Evolutionary conservation across 352 stramenopile genomes (phyloP), one percentile per base, ranked within the genome.

Genomic region (Blastocystis sp.): DNA sequence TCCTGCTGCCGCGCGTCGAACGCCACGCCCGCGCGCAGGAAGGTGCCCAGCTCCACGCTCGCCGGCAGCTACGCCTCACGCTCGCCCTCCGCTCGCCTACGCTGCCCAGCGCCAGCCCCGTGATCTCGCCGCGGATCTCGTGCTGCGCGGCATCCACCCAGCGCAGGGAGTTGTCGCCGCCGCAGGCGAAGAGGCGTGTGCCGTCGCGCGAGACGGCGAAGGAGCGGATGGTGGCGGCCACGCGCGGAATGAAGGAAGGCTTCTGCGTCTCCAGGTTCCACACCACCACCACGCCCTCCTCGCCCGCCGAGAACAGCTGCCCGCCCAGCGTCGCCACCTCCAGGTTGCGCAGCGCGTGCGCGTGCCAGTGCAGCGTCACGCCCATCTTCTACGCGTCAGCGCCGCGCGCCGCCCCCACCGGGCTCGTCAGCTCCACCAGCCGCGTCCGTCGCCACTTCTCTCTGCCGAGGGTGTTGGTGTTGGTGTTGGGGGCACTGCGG

Each of bases 191-290:
- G 23, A 70, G 48, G 60, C 64, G 60, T 21, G 53, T 28, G 11
- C 76, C 76, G 34, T 86, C 64, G 10, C 19, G 38, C 11, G 60
- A 45, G 21, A 53, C 43, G 0, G 53, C n/a, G 5, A 86, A 10
- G 21, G n/a, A 17, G 40, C 3, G 9, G 60, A 86, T 86, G 17
- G n/a, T 11, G 21, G 2, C 9, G 1, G 11, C 11, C 23, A 86
- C 64, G 34, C 76, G 76, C 19, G 76, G 76, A 76, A 86, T 76
- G 60, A 86, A 86, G 53, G 52, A 71, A 17, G 40, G 76, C 21
- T 48, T 19, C 19, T 40, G 2, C 11, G 52, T 76, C 2, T 76
- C 17, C 7, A 28, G 48, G 19, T 40, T 38, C 76, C 76, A 86
- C 41, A 34, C 28, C 28, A 34, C 28, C 28, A 34, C 28, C 28